Evolutionary conservation across 2,329 filamentous ascomycete species (phyloP).

Genomic region (Chalaropsis thielavioides): DNA sequence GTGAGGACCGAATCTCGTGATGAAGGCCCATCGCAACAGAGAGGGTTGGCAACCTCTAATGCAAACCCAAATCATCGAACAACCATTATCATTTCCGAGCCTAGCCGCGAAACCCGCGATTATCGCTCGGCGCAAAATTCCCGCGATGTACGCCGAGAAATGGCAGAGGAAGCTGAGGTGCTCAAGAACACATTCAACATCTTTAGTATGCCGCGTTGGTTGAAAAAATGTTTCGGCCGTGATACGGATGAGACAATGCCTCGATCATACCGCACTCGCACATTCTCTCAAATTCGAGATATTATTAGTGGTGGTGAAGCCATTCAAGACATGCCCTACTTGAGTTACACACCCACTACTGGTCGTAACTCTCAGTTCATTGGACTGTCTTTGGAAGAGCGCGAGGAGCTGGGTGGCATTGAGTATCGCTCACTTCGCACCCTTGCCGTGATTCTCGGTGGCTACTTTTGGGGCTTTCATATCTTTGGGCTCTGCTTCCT

Average conservation of each 20-base stretch:
- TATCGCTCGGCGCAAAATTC: not conserved
- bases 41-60: not conserved
- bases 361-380: slow-evolving; percentile 88
- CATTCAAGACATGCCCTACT: slow-evolving; percentile 55
- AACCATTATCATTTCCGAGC: slow-evolving; percentile 45
- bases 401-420: slow-evolving; percentile 89
- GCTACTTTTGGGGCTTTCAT: slow-evolving; percentile 75
- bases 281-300: slow-evolving; percentile 13
- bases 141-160: slow-evolving; percentile 21
- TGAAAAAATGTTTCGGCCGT: slow-evolving; percentile 9
- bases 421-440: slow-evolving; percentile 89
- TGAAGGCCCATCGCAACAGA: not conserved
- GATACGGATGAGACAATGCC: slow-evolving; percentile 11
- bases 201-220: slow-evolving; percentile 15
- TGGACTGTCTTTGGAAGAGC: slow-evolving; percentile 74
- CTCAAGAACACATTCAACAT: slow-evolving; percentile 22
- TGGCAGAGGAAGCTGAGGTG: slow-evolving; percentile 27
- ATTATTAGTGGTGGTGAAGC: slow-evolving; percentile 13
- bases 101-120: slow-evolving; percentile 26
- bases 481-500: slow-evolving; percentile 59
- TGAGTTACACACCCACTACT: slow-evolving; percentile 86
- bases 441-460: slow-evolving; percentile 59
- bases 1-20: slow-evolving; percentile 13
- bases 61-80: slow-evolving; percentile 6
- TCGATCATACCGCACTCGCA: slow-evolving; percentile 7